phyloP scores from a whole-genome alignment of 345 rosid genomes.

The Gossypium thurberi region DNA sequence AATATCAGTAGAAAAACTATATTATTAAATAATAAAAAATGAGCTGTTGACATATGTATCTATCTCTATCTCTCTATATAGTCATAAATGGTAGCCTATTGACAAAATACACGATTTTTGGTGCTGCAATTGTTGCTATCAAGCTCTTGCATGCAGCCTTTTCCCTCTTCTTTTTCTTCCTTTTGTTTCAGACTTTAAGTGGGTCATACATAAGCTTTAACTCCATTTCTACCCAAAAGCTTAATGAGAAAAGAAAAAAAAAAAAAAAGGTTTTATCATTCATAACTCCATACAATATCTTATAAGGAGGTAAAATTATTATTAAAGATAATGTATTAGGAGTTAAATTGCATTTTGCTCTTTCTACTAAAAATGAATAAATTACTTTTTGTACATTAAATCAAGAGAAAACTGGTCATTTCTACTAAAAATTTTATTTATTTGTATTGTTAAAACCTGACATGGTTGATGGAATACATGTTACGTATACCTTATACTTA shows the following conservation, averaged over 20 bases:
- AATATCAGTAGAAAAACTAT: background rate
- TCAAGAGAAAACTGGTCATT: fast-evolving
- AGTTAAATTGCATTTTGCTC: no score
- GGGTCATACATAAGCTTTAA: background rate
- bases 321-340: no score
- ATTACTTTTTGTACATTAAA: no score
- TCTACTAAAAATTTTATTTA: no score
- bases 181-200: background rate
- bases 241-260: background rate
- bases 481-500: no score
- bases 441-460: no score
- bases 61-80: background rate
- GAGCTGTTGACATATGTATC: background rate
- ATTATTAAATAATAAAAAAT: background rate
- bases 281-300: background rate
- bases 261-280: background rate
- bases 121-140: background rate
- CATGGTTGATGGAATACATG: no score
- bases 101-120: background rate
- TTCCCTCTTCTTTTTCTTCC: no score
- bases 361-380: no score
- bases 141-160: conserved; percentile 1
- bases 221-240: background rate
- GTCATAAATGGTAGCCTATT: background rate
- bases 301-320: no score